A percentile compares a stretch with the other conserved stretches of the same genome.
phyloP scores from a whole-genome alignment of 371 early-diverging fungal genomes.

The Sporodiniella umbellata region DNA sequence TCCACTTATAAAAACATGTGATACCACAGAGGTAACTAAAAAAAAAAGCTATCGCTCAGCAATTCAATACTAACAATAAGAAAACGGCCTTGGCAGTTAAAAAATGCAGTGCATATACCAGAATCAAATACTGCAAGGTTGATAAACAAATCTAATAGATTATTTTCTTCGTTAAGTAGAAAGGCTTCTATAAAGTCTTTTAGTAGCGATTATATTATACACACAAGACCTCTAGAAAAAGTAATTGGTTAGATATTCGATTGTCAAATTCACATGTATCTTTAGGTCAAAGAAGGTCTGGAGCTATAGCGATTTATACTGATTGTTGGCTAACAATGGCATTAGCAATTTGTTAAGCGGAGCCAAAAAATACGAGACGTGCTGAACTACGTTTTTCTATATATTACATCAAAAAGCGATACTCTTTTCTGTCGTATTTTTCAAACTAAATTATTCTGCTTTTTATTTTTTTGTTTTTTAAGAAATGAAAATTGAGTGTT shows the following conservation, averaged over 20 bases:
- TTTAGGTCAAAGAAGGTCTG: background rate
- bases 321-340: no score
- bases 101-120: conserved; percentile 8
- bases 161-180: conserved; percentile 27
- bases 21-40: background rate
- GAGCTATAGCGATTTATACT: no score
- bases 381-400: no score
- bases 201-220: conserved; percentile 14
- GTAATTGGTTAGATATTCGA: conserved; percentile 8
- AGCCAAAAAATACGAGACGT: background rate
- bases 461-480: no score
- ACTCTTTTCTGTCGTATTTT: no score
- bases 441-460: no score
- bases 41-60: no score
- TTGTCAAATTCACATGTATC: background rate
- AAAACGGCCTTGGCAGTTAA: no score
- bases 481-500: no score
- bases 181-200: conserved; percentile 23
- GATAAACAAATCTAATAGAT: conserved; percentile 13
- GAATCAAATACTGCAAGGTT: conserved; percentile 11
- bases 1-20: conserved; percentile 27
- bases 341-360: background rate
- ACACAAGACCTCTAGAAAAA: conserved; percentile 26
- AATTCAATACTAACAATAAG: no score
- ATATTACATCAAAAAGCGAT: no score